phyloP scores from a whole-genome alignment of 2,329 filamentous ascomycete genomes.

The Hypoxylon sp. region DNA sequence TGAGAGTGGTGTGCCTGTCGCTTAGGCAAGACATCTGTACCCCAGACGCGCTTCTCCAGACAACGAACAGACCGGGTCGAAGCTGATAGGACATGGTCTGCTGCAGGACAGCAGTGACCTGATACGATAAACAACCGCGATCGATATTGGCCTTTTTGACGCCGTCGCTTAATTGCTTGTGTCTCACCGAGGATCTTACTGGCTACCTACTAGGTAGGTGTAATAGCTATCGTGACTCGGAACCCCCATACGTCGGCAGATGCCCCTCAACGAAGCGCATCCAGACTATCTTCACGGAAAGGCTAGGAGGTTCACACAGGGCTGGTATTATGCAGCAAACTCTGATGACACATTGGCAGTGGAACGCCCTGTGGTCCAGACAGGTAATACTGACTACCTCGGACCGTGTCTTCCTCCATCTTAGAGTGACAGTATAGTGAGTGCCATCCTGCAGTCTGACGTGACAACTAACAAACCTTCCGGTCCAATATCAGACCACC shows the following conservation, averaged over 20 bases:
- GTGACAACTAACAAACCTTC: background rate
- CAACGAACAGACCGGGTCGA: background rate
- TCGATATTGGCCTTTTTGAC: constrained; percentile 1
- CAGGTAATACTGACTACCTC: constrained; percentile 1
- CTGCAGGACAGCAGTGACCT: background rate
- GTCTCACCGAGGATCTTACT: background rate
- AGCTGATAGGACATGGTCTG: background rate
- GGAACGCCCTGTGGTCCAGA: background rate
- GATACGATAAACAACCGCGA: constrained; percentile 1
- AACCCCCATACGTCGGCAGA: constrained; percentile 9
- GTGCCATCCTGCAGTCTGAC: constrained; percentile 2
- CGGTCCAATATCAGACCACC: constrained; percentile 17
- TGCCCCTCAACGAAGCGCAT: background rate
- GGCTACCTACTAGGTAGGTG: background rate
- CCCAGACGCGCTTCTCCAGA: constrained; percentile 19
- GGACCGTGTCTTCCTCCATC: constrained; percentile 8
- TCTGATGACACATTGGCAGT: background rate
- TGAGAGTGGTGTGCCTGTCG: background rate
- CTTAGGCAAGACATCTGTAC: constrained; percentile 7
- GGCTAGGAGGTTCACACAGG: constrained; percentile 1
- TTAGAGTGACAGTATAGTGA: constrained; percentile 15
- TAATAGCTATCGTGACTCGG: background rate
- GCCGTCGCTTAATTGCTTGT: constrained; percentile 10
- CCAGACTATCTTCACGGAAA: constrained; percentile 3
- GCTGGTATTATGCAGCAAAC: constrained; percentile 12